Percentiles rank a stretch among this genome's conserved stretches.
Conservation (phyloP, 1,284 basidiomycete genomes). For the Heterobasidion irregulare region DNA sequence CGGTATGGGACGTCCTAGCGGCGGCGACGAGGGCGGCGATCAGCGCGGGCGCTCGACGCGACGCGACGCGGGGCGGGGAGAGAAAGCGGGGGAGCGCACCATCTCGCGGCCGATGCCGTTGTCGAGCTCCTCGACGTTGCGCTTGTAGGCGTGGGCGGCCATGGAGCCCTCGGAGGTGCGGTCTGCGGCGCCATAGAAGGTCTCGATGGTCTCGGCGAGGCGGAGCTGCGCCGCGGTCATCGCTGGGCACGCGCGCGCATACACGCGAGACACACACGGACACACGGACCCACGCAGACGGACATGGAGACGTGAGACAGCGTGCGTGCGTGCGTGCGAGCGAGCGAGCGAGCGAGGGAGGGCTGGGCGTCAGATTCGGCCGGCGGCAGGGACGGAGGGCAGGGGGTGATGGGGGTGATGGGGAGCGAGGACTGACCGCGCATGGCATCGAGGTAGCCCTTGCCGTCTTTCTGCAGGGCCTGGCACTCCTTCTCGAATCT, state of each 20-base stretch:
- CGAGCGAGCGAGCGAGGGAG: not conserved
- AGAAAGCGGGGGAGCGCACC: conserved; percentile 33
- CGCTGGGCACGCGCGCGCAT: conserved; percentile 32
- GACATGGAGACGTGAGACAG: too few species aligned
- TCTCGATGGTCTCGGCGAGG: conserved; percentile 90
- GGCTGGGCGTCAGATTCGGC: not conserved
- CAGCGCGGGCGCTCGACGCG: not conserved
- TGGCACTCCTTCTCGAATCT: conserved; percentile 94
- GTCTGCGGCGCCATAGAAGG: conserved; percentile 88
- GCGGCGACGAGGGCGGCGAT: not conserved
- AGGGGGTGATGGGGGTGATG: not conserved
- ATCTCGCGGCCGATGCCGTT: conserved; percentile 80
- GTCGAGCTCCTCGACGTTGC: conserved; percentile 92
- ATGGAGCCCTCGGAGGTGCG: conserved; percentile 87
- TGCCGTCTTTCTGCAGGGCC: conserved; percentile 90
- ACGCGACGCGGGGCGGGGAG: not conserved
- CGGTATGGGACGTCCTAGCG: conserved; percentile 82
- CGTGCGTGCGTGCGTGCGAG: too few species aligned
- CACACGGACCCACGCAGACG: too few species aligned
- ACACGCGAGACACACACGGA: not conserved
- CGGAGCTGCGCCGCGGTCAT: conserved; percentile 93
- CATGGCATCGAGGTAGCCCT: conserved; percentile 93
- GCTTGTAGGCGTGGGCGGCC: conserved; percentile 94
- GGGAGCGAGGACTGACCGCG: conserved; percentile 45
- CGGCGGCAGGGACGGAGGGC: not conserved